phyloP scores from a whole-genome alignment of 805 yeast species.

The Candida oleophila region DNA sequence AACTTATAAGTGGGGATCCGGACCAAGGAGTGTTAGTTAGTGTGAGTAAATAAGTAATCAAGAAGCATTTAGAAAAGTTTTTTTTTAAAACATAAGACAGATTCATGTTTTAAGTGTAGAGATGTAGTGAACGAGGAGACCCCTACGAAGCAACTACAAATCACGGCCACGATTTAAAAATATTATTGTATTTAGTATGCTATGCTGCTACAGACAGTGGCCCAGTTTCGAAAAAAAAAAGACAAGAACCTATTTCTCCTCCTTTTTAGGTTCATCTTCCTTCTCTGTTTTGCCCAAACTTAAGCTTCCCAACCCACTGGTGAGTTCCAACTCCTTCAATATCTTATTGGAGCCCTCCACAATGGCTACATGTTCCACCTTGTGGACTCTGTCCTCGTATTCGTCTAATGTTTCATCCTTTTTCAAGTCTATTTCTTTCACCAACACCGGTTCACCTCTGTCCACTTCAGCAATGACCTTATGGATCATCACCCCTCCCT shows the following conservation, averaged over 20 bases:
- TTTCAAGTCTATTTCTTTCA: conserved; percentile 69
- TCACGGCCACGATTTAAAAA: too few species aligned
- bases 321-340: conserved; percentile 30
- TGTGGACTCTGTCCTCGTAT: conserved; percentile 82
- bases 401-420: conserved; percentile 75
- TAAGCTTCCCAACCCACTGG: background rate
- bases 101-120: background rate
- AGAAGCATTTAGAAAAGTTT: background rate
- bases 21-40: background rate
- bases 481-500: conserved; percentile 96
- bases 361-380: conserved; percentile 83
- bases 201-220: background rate
- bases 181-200: too few species aligned
- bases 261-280: background rate
- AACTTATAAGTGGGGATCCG: conserved; percentile 61
- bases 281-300: background rate
- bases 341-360: conserved; percentile 85
- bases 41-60: background rate
- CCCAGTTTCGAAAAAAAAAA: background rate
- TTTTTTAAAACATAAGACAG: background rate
- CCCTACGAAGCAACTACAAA: background rate
- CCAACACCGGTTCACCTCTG: conserved; percentile 84
- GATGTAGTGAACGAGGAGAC: background rate
- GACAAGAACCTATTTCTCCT: background rate
- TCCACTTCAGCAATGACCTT: conserved; percentile 96